Evolutionary conservation across 305 asterid species (phyloP).

Genomic region (Coffea humblotiana): DNA sequence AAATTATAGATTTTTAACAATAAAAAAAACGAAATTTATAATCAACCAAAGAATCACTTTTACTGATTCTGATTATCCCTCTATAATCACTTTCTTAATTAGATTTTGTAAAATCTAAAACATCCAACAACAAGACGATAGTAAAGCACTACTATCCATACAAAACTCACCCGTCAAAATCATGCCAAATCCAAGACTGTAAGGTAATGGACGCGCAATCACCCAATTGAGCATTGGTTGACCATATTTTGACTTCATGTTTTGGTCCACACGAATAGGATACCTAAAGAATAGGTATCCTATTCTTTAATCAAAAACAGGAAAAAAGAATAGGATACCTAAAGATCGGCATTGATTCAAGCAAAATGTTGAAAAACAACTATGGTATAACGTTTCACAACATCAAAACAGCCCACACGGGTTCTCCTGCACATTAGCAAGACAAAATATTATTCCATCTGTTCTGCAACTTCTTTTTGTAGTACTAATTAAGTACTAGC

Average conservation of each 20-base stretch:
- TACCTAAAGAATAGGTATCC: neutral
- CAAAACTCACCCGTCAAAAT: neutral
- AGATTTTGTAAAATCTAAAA: too few relatives aligned
- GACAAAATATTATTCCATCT: too few relatives aligned
- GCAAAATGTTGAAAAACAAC: neutral
- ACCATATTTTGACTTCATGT: neutral
- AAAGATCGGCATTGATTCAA: neutral
- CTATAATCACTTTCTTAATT: too few relatives aligned
- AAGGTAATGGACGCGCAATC: too few relatives aligned
- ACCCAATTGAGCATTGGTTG: neutral
- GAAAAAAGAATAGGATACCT: neutral
- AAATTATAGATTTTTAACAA: too few relatives aligned
- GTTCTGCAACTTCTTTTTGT: neutral
- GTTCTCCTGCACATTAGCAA: neutral
- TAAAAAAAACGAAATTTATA: too few relatives aligned
- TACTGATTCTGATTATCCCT: too few relatives aligned
- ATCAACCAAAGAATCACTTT: too few relatives aligned
- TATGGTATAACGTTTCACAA: neutral
- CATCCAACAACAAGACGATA: too few relatives aligned
- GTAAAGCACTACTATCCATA: too few relatives aligned
- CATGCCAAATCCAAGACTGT: neutral
- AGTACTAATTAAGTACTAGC: neutral
- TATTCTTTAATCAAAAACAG: too few relatives aligned
- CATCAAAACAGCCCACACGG: neutral
- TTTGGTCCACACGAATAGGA: too few relatives aligned